Conservation (phyloP, 371 early-diverging fungal genomes). For the Mortierella sp. region DNA sequence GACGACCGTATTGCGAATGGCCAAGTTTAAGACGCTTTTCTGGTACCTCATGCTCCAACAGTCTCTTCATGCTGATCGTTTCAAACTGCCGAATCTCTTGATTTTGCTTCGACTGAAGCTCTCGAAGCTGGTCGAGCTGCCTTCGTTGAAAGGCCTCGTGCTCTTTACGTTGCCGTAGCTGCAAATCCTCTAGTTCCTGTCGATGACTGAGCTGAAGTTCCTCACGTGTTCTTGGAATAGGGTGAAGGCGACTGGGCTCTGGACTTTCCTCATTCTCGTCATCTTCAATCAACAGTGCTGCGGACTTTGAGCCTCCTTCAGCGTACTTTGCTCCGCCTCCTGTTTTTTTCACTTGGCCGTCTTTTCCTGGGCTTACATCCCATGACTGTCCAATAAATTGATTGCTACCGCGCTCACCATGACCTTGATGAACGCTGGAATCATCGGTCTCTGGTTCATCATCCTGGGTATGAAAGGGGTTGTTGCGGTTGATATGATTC, state of each 20-base stretch:
- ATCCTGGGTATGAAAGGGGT: too few relatives aligned
- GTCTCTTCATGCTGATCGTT: slow-evolving; percentile 15
- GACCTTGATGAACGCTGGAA: neutral
- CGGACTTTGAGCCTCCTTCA: too few relatives aligned
- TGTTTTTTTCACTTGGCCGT: neutral
- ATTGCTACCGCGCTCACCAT: neutral
- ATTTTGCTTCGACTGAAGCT: slow-evolving; percentile 35
- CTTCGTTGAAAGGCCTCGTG: slow-evolving; percentile 47
- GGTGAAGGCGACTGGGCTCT: neutral
- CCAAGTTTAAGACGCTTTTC: slow-evolving; percentile 28
- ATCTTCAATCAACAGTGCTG: slow-evolving; percentile 1
- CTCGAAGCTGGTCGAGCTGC: slow-evolving; percentile 42
- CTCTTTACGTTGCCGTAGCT: slow-evolving; percentile 32
- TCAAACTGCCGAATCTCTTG: slow-evolving; percentile 38
- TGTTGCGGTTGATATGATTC: too few relatives aligned
- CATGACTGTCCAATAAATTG: slow-evolving; percentile 49
- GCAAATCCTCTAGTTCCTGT: slow-evolving; percentile 38
- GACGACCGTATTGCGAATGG: slow-evolving; percentile 11
- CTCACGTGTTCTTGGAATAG: slow-evolving; percentile 13
- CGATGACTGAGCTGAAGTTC: slow-evolving; percentile 36
- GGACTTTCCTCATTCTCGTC: neutral
- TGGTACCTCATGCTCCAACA: slow-evolving; percentile 26
- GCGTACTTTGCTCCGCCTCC: neutral
- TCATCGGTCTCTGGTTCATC: neutral
- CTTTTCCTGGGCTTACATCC: slow-evolving; percentile 30